Evolutionary conservation across 2,329 filamentous ascomycete species (phyloP), one percentile per base, ranked within the genome.

Genomic region (Claviceps sp.): DNA sequence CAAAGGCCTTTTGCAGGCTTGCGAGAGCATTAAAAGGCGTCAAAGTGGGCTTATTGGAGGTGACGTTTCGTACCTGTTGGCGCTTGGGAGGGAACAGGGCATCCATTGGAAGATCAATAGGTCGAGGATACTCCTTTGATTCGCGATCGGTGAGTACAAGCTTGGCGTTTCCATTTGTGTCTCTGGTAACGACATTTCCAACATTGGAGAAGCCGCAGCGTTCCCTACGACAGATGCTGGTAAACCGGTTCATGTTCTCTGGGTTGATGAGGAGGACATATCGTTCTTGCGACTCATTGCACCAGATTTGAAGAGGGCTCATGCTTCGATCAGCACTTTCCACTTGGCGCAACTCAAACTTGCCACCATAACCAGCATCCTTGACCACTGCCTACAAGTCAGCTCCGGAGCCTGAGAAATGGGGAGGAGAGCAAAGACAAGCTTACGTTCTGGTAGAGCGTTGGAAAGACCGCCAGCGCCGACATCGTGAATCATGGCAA

Each of bases 221-320:
- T 66, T 98, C 93, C 64, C 93, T 80, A 56, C 84, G 72, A 64
- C 79, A 82, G 52, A 84, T 84, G 64, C 72, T 80, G 45, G 73
- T 72, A 61, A 84, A 98, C 74, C 69, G 82, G 60, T 91, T 89
- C 62, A 97, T 78, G 50, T 82, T 77, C 20, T 93, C 84, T 49
- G 81, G 79, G 54, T 90, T 88, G 55, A 98, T 82, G 8, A 94
- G 83, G 60, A 98, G 73, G 7, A 98, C 93, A 61, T 98, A 98
- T 65, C 93, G 79, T 68, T 98, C 93, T 65, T 98, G 93, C 0
- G 93, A 88, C 66, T 97, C 91, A 60, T 91, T 95, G 68, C 93
- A 96, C 90, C 91, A 97, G 46, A 98, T 95, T 65, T 97, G 88
- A 53, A 98, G 79, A 20, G 93, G 93, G 62, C 88, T 95, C 86